Evolutionary conservation across 1,284 basidiomycete genomes (phyloP), one percentile per base, ranked within the genome.

Genomic region (Puccinia coronata): DNA sequence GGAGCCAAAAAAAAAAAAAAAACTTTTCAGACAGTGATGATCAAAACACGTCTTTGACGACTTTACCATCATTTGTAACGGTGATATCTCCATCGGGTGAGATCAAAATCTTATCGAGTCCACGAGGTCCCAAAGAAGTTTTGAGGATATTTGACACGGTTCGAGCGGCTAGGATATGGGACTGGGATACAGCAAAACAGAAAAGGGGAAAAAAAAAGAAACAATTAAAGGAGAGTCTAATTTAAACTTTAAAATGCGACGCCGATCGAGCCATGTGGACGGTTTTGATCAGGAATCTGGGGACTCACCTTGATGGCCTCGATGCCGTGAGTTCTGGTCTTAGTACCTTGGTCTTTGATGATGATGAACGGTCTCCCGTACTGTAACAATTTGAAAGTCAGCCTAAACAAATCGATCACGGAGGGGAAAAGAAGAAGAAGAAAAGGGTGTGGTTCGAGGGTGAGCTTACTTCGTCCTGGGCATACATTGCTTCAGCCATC

Each of bases 21-120:
- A n/a, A n/a, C n/a, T n/a, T n/a, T n/a, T n/a, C n/a, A 4, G 61
- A 28, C 28, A 34, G 3, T 18, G 25, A n/a, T 49, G 2, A 51
- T 41, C 28, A 23, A 47, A 39, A 12, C 39, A 49, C 41, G 12
- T 43, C 20, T 20, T 31, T 67, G 57, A 59, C 25, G 47, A 34
- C 57, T 16, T 28, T 73, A 82, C 96, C 96, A 88, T 99, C 96
- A 87, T 99, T 99, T 28, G 96, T 98, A 65, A 99, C 96, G 70
- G 95, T 98, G 85, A 99, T 99, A 85, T 99, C 96, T 72, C 96
- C 96, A 88, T 99, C 96, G 39, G 96, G 92, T 57, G 94, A 96
- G 86, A 99, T 98, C 85, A 99, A 90, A 86, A 99, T 98, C 91
- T 99, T 99, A 90, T 99, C 97, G 82, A 99, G 90, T 70, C 96